These are phyloP conservation scores for Stemphylium vesicarium DNA, from an alignment of 2,329 filamentous ascomycete species.

Conservation along the genomic window DNA sequence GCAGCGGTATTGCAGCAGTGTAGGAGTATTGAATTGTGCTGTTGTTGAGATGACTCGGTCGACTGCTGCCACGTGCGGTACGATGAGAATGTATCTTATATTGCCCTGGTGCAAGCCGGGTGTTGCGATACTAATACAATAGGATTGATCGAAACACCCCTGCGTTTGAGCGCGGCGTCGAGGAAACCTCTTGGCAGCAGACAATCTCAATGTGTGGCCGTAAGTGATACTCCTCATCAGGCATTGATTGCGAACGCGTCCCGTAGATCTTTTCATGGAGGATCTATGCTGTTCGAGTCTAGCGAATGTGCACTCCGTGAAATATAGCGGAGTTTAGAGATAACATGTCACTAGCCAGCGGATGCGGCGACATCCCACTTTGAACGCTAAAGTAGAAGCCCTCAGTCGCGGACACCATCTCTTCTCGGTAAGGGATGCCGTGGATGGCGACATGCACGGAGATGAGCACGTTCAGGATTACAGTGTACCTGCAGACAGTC, in stretches of 20 bases:
- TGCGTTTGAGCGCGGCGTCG: background rate
- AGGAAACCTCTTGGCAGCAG: background rate
- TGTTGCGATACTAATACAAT: background rate
- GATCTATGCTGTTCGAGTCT: slow-evolving; percentile 7
- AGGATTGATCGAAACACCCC: background rate
- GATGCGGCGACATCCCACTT: slow-evolving; percentile 2
- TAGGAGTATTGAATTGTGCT: slow-evolving; percentile 2
- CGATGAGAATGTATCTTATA: slow-evolving; percentile 7
- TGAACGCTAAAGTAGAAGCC: slow-evolving; percentile 3
- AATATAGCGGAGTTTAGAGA: background rate
- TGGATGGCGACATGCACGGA: slow-evolving; percentile 11
- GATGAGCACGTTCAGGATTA: slow-evolving; percentile 12
- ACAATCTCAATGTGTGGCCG: background rate
- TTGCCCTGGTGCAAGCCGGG: slow-evolving; percentile 9
- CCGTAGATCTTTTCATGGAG: background rate
- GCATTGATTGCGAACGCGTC: slow-evolving; percentile 6
- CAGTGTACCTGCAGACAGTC: slow-evolving; percentile 37
- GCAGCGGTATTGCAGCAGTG: slow-evolving; percentile 9
- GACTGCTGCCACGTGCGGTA: slow-evolving; percentile 19
- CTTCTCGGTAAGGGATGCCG: slow-evolving; percentile 7
- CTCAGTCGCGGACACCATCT: slow-evolving; percentile 5
- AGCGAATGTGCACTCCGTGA: background rate
- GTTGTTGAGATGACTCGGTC: slow-evolving; percentile 15
- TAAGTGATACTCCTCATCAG: background rate
- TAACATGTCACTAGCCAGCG: background rate